Evolutionary conservation across 1,139 yeast species (phyloP).

Genomic region (Geotrichum bryndzae): DNA sequence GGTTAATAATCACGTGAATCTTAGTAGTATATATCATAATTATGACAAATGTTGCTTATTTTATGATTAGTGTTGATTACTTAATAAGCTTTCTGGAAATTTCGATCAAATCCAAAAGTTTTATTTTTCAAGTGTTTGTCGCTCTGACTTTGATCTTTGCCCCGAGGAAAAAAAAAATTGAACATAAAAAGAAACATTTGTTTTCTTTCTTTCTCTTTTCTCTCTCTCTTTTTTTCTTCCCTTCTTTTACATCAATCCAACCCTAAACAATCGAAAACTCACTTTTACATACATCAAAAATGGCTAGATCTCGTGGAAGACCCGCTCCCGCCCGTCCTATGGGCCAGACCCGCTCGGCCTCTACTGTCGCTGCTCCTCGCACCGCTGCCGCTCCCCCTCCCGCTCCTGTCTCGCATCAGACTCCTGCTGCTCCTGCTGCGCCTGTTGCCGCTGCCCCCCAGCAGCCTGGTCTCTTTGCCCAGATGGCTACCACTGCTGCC

Average conservation of each 20-base stretch:
- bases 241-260: background rate
- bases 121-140: background rate
- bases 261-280: background rate
- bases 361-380: slow-evolving; percentile 63
- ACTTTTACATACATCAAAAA: slow-evolving; percentile 24
- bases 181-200: background rate
- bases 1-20: background rate
- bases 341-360: slow-evolving; percentile 63
- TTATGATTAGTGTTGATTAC: background rate
- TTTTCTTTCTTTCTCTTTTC: slow-evolving; percentile 1
- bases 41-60: background rate
- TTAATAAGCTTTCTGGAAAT: background rate
- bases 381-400: slow-evolving; percentile 40
- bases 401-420: slow-evolving; percentile 40
- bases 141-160: background rate
- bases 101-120: background rate
- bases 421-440: slow-evolving; percentile 35
- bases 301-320: slow-evolving; percentile 50
- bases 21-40: background rate
- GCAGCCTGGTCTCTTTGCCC: slow-evolving; percentile 89
- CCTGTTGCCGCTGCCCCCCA: slow-evolving; percentile 43
- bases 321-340: slow-evolving; percentile 40
- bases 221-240: background rate
- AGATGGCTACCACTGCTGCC: slow-evolving; percentile 98
- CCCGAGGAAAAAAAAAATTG: background rate